phyloP scores from a whole-genome alignment of 495 filamentous ascomycete genomes.

The Talaromyces thailandensis region DNA sequence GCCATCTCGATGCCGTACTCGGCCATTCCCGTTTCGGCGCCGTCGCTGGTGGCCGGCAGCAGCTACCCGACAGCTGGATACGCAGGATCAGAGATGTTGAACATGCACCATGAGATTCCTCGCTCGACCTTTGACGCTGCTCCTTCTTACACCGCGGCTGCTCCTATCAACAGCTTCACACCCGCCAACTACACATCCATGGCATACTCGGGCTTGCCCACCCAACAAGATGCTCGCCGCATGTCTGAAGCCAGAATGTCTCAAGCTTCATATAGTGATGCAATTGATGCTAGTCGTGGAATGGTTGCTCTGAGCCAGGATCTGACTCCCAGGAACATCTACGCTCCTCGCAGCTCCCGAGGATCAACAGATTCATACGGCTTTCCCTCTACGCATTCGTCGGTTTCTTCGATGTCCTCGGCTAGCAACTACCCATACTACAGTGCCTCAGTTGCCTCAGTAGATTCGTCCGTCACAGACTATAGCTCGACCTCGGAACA shows the following conservation, averaged over 20 bases:
- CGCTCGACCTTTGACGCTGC: slow-evolving; percentile 45
- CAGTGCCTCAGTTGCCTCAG: slow-evolving; percentile 66
- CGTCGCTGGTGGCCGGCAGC: slow-evolving; percentile 61
- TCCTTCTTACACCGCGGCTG: slow-evolving; percentile 56
- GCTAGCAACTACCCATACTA: slow-evolving; percentile 64
- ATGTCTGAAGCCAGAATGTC: slow-evolving; percentile 57
- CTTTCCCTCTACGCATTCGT: slow-evolving; percentile 83
- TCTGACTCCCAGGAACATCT: slow-evolving; percentile 76
- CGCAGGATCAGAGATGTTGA: slow-evolving; percentile 61
- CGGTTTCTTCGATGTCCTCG: slow-evolving; percentile 92
- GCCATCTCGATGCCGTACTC: slow-evolving; percentile 67
- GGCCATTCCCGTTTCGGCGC: slow-evolving; percentile 59
- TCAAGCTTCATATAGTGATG: slow-evolving; percentile 27
- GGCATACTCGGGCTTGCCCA: slow-evolving; percentile 48
- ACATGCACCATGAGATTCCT: slow-evolving; percentile 61
- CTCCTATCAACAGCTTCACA: slow-evolving; percentile 58
- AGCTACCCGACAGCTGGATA: slow-evolving; percentile 58
- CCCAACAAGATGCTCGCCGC: slow-evolving; percentile 56
- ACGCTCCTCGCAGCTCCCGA: slow-evolving; percentile 57
- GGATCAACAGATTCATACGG: slow-evolving; percentile 86
- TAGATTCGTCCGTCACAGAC: slow-evolving; percentile 87
- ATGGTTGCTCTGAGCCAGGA: slow-evolving; percentile 94
- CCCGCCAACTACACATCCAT: slow-evolving; percentile 46
- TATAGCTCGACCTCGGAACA: slow-evolving; percentile 88
- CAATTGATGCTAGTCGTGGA: slow-evolving; percentile 73